Evolutionary conservation across 148 eudicot species (phyloP).

Genomic region (Rheum nobile): DNA sequence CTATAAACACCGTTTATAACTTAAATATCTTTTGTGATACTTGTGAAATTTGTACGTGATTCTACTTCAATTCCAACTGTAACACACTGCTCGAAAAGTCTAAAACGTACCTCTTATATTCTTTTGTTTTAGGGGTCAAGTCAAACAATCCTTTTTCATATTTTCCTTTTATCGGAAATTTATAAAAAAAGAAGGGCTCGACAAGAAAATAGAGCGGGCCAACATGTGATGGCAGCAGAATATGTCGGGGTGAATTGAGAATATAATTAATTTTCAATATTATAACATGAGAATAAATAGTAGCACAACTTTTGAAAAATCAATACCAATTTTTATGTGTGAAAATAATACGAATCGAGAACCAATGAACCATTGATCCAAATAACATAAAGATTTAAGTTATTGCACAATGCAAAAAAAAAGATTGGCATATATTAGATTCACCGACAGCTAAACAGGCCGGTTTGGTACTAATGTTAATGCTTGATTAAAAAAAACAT

Average conservation of each 20-base stretch:
- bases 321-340: background rate
- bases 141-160: background rate
- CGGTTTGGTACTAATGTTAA: no score
- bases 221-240: constrained; percentile 7
- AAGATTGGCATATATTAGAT: no score
- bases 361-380: no score
- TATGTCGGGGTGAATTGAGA: background rate
- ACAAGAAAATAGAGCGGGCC: background rate
- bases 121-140: background rate
- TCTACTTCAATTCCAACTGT: background rate
- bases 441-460: no score
- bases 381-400: no score
- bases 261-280: background rate
- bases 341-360: no score
- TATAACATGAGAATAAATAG: background rate
- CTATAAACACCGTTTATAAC: no score
- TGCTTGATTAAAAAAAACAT: no score
- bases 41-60: background rate
- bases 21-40: no score
- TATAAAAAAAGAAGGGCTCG: background rate
- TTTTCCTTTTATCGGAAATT: background rate
- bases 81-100: no score
- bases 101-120: background rate
- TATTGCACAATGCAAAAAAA: no score
- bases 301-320: background rate